Conservation (phyloP, 169 alveolate species). For the Plasmodium inui region DNA sequence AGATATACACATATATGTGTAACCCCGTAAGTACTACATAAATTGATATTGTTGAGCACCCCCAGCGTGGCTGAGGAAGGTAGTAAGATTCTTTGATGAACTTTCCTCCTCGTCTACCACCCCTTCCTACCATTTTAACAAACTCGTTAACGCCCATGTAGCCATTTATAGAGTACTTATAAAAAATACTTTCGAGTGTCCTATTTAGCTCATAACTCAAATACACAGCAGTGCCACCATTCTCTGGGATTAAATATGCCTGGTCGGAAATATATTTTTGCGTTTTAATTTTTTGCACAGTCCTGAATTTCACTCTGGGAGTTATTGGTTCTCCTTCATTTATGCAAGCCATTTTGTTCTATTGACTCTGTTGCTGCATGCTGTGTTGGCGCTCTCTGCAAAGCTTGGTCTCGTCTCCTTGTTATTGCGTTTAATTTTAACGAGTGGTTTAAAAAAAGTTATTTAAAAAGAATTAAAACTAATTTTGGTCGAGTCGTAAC, state of each 20-base stretch:
- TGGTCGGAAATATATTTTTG: slow-evolving; percentile 52
- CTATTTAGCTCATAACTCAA: slow-evolving; percentile 66
- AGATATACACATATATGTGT: background rate
- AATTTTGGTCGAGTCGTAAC: background rate
- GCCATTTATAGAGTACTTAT: slow-evolving; percentile 52
- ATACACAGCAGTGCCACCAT: slow-evolving; percentile 51
- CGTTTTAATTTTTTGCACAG: slow-evolving; percentile 32
- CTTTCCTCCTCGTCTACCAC: background rate
- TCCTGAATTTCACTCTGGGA: slow-evolving; percentile 53
- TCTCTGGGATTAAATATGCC: slow-evolving; percentile 69
- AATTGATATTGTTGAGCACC: background rate
- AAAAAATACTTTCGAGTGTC: slow-evolving; percentile 32
- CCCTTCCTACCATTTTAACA: slow-evolving; percentile 29
- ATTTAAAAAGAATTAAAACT: background rate
- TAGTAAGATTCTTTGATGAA: background rate
- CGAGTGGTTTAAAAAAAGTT: background rate
- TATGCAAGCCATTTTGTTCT: slow-evolving; percentile 60
- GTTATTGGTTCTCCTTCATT: slow-evolving; percentile 32
- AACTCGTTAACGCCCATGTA: slow-evolving; percentile 65
- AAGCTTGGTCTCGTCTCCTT: background rate
- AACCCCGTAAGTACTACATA: background rate
- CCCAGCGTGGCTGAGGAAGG: background rate
- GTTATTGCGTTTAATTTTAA: background rate
- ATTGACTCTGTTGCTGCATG: background rate
- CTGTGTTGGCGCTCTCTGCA: background rate